Evolutionary conservation across 495 filamentous ascomycete genomes (phyloP), one percentile per base, ranked within the genome.

Genomic region (Neurospora hispaniola): DNA sequence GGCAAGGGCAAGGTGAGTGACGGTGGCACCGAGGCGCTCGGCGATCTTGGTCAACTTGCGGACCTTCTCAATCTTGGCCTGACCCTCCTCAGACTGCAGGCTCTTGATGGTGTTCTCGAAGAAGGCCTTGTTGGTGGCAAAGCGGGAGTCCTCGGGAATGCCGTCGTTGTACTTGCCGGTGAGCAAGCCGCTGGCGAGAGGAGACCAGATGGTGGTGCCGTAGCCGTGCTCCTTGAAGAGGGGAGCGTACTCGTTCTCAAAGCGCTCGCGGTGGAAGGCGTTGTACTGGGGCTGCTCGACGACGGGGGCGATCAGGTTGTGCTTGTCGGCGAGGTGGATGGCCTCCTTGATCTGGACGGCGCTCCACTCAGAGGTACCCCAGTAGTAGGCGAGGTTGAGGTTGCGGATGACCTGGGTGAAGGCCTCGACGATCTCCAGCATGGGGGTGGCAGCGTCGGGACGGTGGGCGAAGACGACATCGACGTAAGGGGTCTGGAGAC

Each of bases 221-320:
- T 89, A 82, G 12, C 90, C 88, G 76, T 88, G 87, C 12, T 89
- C 82, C 69, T 86, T 79, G 75, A 88, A 93, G 20, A 94, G 79
- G 40, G 81, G 87, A 70, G 85, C 86, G 82, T 87, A 96, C 78
- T 96, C 90, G 71, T 86, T 85, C 83, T 97, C 94, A 23, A 95
- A 92, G 72, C 88, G 89, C 77, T 92, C 86, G 46, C 91, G 89
- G 68, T 82, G 82, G 31, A 96, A 84, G 80, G 94, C 87, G 82
- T 93, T 94, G 81, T 96, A 96, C 75, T 90, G 86, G 39, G 94
- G 93, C 84, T 97, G 94, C 80, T 97, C 94, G 81, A 92, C 90
- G 35, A 92, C 79, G 9, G 93, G 94, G 3, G 90, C 93, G 72
- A 97, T 89, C n/a, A 97, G 85, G 27, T 89, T 87, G 44, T 96